Percentiles rank a stretch among this genome's conserved stretches.
Evolutionary conservation across 83 land plant genomes (phyloP).

Genomic region (Thuja plicata): DNA sequence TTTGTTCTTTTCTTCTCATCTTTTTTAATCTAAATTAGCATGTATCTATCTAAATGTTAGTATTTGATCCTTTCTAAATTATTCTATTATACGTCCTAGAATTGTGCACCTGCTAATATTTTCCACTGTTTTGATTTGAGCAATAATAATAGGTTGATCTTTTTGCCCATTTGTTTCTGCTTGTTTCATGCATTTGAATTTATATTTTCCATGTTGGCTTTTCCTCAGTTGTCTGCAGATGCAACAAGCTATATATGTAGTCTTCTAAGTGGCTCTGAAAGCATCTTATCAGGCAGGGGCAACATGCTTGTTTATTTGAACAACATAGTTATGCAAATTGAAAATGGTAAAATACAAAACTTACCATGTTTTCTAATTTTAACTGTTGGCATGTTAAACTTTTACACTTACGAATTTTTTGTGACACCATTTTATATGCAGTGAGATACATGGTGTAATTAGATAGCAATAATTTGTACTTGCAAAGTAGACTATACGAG

Average conservation of each 20-base stretch:
- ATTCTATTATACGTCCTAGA: background rate
- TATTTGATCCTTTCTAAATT: background rate
- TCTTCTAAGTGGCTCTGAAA: conserved; percentile 41
- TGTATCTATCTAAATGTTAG: background rate
- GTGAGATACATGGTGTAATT: background rate
- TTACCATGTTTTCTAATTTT: background rate
- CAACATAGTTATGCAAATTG: conserved; percentile 37
- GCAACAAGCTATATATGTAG: conserved; percentile 21
- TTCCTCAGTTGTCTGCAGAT: conserved; percentile 43
- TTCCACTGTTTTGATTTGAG: background rate
- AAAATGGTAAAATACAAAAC: conserved; percentile 35
- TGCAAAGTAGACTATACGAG: background rate
- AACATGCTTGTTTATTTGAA: conserved; percentile 46
- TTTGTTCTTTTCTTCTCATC: background rate
- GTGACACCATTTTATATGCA: background rate
- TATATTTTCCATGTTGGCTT: background rate
- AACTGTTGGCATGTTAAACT: background rate
- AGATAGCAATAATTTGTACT: background rate
- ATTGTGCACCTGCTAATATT: background rate
- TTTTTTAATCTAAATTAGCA: background rate
- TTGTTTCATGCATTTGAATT: background rate
- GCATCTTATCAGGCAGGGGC: conserved; percentile 55
- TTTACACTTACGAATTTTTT: background rate
- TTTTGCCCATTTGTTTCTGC: background rate
- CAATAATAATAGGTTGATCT: background rate